These are phyloP conservation scores for Athelia psychrophila DNA, from an alignment of 1,284 basidiomycete species.

Conservation along the genomic window DNA sequence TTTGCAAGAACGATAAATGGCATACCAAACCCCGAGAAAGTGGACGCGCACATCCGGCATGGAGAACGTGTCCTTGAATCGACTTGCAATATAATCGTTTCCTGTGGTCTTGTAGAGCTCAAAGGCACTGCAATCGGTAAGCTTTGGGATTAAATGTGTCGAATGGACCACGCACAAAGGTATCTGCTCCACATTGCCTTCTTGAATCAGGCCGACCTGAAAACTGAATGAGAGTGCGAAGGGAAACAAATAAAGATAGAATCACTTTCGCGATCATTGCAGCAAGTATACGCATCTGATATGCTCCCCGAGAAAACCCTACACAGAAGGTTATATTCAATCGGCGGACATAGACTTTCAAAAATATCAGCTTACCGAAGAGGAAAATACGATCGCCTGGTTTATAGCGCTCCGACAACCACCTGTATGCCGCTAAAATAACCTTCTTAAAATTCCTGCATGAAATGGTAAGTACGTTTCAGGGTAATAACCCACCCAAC, in stretches of 20 bases:
- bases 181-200: conserved; percentile 20
- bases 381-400: conserved; percentile 16
- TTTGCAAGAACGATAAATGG: background rate
- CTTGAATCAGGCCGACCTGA: conserved; percentile 17
- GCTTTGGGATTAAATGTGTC: background rate
- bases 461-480: background rate
- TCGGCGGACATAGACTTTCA: background rate
- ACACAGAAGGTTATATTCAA: background rate
- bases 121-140: background rate
- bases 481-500: background rate
- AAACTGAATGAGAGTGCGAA: background rate
- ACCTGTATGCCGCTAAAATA: conserved; percentile 16
- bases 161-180: conserved; percentile 18
- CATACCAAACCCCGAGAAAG: conserved; percentile 21
- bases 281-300: conserved; percentile 18
- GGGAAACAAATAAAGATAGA: conserved; percentile 2
- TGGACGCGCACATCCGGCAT: conserved; percentile 9
- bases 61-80: background rate
- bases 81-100: background rate
- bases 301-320: conserved; percentile 25
- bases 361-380: conserved; percentile 11
- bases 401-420: conserved; percentile 16
- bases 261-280: conserved; percentile 15
- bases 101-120: background rate
- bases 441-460: conserved; percentile 14